Base-by-base conservation (phyloP, 1,139 yeast species). In the Kodamaea sp. region DNA sequence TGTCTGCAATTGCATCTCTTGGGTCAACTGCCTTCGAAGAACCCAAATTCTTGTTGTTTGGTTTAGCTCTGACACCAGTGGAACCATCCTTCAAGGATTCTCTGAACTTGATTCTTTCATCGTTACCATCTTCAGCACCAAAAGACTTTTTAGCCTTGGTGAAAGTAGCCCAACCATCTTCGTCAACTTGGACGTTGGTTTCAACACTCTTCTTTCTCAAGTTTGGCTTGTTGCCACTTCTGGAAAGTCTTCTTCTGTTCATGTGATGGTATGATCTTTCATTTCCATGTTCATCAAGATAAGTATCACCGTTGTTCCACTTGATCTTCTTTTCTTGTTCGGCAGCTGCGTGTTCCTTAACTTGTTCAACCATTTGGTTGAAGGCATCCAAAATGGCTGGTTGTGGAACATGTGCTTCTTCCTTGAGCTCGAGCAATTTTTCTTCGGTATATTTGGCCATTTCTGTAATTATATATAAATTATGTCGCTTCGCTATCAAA, bases 131-230 rank as follows among this genome's bases (percentile, higher is more conserved):
- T 40, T 72, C 81, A 31, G 65, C 68, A 40, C 73, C 72, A 43
- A 73, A 72, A 4, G 76, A 68, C 54, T 71, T 69, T 55, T 68
- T 73, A 44, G 71, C 63, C 49, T 71, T 67, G 50, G 76, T 75
- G 46, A 79, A 68, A 24, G 90, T 81, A 41, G 84, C 84, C 92
- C 92, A 84, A 31, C 94, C 94, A 46, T 84, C 90, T 43, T 81
- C 84, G 56, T 84, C 94, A 23, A 74, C 74, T 39, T 69, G 65
- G 34, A 70, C 65, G 20, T 15, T 15, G 47, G 73, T 73, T 48
- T 76, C 81, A 40, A 74, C 78, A 53, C 74, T 72, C 67, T 78
- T 77, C 59, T 78, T 81, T 55, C 79, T 73, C 54, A 79, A 71
- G 53, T 70, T 67, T 32, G 58, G 58, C 67, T 75, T 67, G 45